A percentile compares a stretch with the other conserved stretches of the same genome.
phyloP scores from a whole-genome alignment of 2,329 filamentous ascomycete genomes.

The Akanthomyces muscarius region DNA sequence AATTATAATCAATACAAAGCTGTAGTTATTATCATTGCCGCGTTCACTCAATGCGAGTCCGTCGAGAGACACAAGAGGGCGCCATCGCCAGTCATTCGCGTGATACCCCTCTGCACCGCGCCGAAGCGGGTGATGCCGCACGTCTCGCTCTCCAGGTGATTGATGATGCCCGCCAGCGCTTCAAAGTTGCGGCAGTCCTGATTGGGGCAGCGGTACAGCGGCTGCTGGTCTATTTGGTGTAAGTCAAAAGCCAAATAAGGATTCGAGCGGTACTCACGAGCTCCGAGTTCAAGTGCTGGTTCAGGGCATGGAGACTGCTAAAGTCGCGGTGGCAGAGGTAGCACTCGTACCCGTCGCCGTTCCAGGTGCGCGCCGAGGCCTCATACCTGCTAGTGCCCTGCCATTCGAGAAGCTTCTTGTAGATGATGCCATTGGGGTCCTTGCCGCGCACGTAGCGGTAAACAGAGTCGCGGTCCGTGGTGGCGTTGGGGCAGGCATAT shows the following conservation, averaged over 20 bases:
- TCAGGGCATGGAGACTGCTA: constrained; percentile 31
- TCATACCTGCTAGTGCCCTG: constrained; percentile 30
- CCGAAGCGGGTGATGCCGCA: constrained; percentile 38
- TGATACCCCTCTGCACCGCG: constrained; percentile 28
- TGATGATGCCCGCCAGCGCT: constrained; percentile 36
- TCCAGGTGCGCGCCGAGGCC: constrained; percentile 41
- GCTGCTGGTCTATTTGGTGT: constrained; percentile 31
- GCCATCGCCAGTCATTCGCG: constrained; percentile 32
- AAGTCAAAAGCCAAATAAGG: neutral
- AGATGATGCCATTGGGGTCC: constrained; percentile 47
- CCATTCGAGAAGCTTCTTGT: constrained; percentile 49
- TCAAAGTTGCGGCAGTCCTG: constrained; percentile 35
- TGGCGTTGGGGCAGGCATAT: no score
- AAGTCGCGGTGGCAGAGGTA: constrained; percentile 48
- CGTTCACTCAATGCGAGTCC: neutral
- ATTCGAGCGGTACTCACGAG: constrained; percentile 8
- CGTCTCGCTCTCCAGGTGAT: constrained; percentile 42
- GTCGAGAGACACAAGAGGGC: constrained; percentile 46
- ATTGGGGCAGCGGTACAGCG: constrained; percentile 39
- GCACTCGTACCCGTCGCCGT: constrained; percentile 32
- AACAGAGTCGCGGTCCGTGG: constrained; percentile 46
- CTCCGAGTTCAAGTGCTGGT: constrained; percentile 51
- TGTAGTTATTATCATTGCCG: no score
- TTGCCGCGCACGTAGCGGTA: constrained; percentile 40
- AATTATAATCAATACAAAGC: neutral